phyloP scores from a whole-genome alignment of 23 red algal species.

The Pyropia yezoensis region DNA sequence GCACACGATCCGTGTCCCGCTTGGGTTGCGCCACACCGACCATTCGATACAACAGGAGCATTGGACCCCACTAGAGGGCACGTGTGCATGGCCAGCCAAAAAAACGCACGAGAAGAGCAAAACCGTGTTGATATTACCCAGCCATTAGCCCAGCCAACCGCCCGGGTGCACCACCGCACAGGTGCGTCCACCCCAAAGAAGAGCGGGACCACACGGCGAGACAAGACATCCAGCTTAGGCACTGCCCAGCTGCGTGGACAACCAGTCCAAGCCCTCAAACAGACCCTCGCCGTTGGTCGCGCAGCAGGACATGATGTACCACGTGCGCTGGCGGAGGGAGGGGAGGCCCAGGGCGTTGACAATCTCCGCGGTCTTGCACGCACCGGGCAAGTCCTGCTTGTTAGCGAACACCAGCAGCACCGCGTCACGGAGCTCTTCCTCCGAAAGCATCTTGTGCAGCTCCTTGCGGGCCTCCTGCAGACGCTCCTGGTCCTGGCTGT shows the following conservation, averaged over 20 bases:
- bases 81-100: no score
- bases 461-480: slow-evolving; percentile 89
- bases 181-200: no score
- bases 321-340: slow-evolving; percentile 77
- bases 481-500: slow-evolving; percentile 96
- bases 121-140: no score
- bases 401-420: slow-evolving; percentile 88
- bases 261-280: slow-evolving; percentile 97
- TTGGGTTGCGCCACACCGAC: no score
- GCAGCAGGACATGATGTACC: slow-evolving; percentile 95
- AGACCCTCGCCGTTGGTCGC: slow-evolving; percentile 95
- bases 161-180: no score
- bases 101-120: no score
- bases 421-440: slow-evolving; percentile 94
- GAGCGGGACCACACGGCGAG: no score
- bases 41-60: no score
- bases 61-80: no score
- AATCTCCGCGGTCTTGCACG: slow-evolving; percentile 75
- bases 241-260: slow-evolving; percentile 73
- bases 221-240: no score
- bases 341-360: slow-evolving; percentile 78
- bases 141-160: no score
- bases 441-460: slow-evolving; percentile 95
- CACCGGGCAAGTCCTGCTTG: slow-evolving; percentile 96
- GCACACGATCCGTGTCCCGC: no score